phyloP scores from a whole-genome alignment of 352 stramenopile genomes.

The Blastocystis sp. region DNA sequence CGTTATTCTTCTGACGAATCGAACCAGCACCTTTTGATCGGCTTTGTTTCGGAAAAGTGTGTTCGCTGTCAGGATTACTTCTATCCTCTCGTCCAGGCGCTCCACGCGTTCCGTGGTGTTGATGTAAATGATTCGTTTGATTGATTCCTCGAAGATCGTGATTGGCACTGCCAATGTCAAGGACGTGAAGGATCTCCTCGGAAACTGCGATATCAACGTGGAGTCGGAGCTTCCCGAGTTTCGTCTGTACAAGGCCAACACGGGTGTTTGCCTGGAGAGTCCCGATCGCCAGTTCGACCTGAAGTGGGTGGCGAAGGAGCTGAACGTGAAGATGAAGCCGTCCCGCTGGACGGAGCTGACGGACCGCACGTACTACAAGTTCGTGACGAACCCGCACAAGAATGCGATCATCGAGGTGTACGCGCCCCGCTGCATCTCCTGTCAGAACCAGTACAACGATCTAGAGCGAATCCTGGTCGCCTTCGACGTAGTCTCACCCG shows the following conservation, averaged over 20 bases:
- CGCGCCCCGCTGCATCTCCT: conserved; percentile 16
- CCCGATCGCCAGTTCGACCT: neutral
- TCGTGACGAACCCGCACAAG: neutral
- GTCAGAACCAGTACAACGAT: conserved; percentile 43
- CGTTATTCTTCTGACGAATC: neutral
- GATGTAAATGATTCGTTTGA: neutral
- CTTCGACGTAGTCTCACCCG: neutral
- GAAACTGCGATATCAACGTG: neutral
- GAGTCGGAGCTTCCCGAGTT: conserved; percentile 9
- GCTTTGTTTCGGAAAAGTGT: neutral
- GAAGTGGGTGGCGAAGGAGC: conserved; percentile 9
- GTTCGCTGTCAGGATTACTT: conserved; percentile 9
- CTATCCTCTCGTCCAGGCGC: conserved; percentile 24
- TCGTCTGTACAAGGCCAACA: conserved; percentile 13
- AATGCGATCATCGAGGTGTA: conserved; percentile 23
- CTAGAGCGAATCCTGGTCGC: conserved; percentile 22
- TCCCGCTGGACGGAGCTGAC: conserved; percentile 31
- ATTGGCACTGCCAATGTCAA: neutral
- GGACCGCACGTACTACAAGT: conserved; percentile 3
- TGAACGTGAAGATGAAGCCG: conserved; percentile 33
- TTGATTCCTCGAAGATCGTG: neutral
- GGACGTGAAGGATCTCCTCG: neutral
- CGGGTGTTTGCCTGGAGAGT: conserved; percentile 5
- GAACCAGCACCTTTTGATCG: neutral
- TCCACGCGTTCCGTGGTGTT: conserved; percentile 9